These are phyloP conservation scores for Solanum tarijense DNA, from an alignment of 257 asterid genomes.

Conservation along the genomic window DNA sequence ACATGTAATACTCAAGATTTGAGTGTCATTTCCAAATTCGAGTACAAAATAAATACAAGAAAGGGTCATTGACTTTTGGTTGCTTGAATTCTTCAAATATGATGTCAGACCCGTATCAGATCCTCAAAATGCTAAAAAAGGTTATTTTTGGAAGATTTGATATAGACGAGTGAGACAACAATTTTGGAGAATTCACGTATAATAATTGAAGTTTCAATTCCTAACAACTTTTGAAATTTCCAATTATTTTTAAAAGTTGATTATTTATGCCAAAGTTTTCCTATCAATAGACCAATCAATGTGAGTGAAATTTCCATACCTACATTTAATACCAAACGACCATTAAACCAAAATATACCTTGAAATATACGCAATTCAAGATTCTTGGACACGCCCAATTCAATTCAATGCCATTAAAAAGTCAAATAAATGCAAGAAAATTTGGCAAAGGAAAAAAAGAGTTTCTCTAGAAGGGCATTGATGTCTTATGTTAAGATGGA, in stretches of 20 bases:
- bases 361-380: background rate
- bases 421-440: background rate
- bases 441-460: background rate
- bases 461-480: background rate
- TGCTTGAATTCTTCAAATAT: background rate
- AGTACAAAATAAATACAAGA: background rate
- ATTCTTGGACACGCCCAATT: background rate
- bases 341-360: background rate
- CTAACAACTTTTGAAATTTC: background rate
- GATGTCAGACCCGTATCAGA: rapidly evolving
- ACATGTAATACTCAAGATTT: background rate
- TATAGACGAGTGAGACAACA: too few relatives aligned
- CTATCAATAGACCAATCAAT: background rate
- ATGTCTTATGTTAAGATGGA: background rate
- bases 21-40: background rate
- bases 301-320: background rate
- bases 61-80: background rate
- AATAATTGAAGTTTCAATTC: background rate
- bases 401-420: background rate
- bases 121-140: background rate
- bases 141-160: background rate
- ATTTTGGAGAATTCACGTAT: background rate
- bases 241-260: background rate
- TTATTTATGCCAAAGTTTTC: background rate
- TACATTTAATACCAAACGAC: background rate